A percentile compares a stretch with the other conserved stretches of the same genome.
Conservation (phyloP, 257 asterid species). For the Ophiorrhiza pumila region DNA sequence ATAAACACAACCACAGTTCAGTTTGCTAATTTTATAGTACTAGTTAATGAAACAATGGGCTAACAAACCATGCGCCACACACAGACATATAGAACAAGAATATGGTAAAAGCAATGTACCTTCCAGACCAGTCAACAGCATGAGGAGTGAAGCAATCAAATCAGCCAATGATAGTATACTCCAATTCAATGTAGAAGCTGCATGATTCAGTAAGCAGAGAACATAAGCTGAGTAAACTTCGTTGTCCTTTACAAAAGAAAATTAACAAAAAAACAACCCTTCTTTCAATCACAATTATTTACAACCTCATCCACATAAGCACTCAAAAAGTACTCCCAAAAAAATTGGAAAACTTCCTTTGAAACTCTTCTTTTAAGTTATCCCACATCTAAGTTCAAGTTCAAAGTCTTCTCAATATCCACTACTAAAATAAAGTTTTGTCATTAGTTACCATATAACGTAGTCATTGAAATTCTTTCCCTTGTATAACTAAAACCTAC, state of each 20-base stretch:
- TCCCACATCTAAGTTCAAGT: neutral
- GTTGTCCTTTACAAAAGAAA: neutral
- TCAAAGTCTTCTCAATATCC: neutral
- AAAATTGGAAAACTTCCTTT: neutral
- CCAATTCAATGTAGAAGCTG: conserved; percentile 23
- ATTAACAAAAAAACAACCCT: neutral
- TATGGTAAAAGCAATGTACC: conserved; percentile 1
- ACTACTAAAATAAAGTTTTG: neutral
- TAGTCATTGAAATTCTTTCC: neutral
- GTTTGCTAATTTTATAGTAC: neutral
- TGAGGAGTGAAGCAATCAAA: conserved; percentile 20
- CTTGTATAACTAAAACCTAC: too few species aligned
- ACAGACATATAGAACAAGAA: neutral
- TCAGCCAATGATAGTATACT: conserved; percentile 20
- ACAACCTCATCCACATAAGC: neutral
- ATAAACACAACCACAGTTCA: neutral
- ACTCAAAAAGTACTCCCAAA: neutral
- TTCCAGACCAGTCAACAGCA: conserved; percentile 9
- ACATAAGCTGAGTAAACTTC: neutral
- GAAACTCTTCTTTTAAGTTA: neutral
- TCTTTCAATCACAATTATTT: neutral
- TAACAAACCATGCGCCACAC: neutral
- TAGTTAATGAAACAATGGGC: conserved; percentile 1
- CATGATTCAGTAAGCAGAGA: neutral
- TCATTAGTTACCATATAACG: neutral